Evolutionary conservation across 1,139 yeast species (phyloP), one percentile per base, ranked within the genome.

Genomic region (Wickerhamomyces sp.): DNA sequence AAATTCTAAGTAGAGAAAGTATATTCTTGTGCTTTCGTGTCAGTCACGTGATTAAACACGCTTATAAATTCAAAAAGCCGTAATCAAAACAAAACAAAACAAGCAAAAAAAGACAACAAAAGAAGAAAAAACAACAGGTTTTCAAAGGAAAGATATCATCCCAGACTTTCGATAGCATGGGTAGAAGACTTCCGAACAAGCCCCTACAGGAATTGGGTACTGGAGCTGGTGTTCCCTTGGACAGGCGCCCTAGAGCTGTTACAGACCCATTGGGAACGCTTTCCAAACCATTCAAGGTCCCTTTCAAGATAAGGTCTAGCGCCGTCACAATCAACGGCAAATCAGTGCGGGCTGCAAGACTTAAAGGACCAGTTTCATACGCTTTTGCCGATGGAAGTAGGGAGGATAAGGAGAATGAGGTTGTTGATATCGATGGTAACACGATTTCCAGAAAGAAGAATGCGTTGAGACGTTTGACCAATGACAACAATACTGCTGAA

Each of bases 241-340:
- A 48, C 7, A 40, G 48, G 30, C 52, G 63, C 23, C 60, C 66
- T n/a, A 47, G 65, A 30, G 48, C 57, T 2, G 51, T 54, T 16
- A 48, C 61, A 0, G 66, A 63, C 26, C 63, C 67, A 2, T 44
- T 51, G 4, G 35, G 44, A 2, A 52, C 54, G 2, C 49, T 72
- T n/a, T 47, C 66, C 3, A 68, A 59, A 41, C 78, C 78, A 1
- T 72, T 72, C 52, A 65, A 57, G 39, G 54, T 68, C 2, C 76
- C 76, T 1, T 55, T 66, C 32, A 57, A 55, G 30, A 35, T 42
- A 2, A 28, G 53, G 17, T 37, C 56, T 30, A 28, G 51, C 32
- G 48, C 55, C 27, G 17, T 40, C 8, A 46, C 48, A 5, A 31
- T 30, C 11, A 32, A 38, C 2, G 49, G 49, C 1, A 45, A 46